These are phyloP conservation scores for Kodamaea sp. DNA, from an alignment of 1,139 yeast genomes.

Conservation along the genomic window DNA sequence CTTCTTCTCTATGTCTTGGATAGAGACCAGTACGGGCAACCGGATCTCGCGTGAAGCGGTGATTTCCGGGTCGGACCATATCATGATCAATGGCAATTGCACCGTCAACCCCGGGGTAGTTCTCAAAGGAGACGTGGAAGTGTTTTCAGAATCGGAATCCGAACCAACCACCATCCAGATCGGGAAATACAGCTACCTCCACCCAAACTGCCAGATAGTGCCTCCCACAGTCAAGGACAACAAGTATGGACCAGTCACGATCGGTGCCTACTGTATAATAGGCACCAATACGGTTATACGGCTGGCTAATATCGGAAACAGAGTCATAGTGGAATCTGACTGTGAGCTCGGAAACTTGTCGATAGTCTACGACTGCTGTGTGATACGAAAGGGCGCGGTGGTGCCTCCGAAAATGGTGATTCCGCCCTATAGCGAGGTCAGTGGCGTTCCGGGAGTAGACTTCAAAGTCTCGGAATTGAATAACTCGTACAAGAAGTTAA, in stretches of 20 bases:
- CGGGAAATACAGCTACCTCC: constrained; percentile 53
- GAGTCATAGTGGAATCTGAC: constrained; percentile 52
- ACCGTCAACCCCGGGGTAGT: constrained; percentile 29
- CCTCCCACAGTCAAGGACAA: constrained; percentile 32
- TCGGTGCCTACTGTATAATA: constrained; percentile 62
- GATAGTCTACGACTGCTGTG: constrained; percentile 64
- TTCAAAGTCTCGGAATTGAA: constrained; percentile 35
- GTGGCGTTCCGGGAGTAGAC: constrained; percentile 36
- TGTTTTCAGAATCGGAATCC: constrained; percentile 13
- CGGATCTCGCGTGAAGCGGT: constrained; percentile 52
- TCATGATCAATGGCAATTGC: constrained; percentile 34
- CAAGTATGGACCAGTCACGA: constrained; percentile 33
- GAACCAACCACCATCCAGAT: constrained; percentile 41
- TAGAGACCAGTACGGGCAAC: constrained; percentile 56
- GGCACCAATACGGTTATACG: constrained; percentile 44
- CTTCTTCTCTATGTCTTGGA: constrained; percentile 30
- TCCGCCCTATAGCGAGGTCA: constrained; percentile 61
- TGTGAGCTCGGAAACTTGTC: constrained; percentile 44
- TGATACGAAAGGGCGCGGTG: constrained; percentile 47
- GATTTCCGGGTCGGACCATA: constrained; percentile 25
- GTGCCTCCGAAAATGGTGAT: constrained; percentile 59
- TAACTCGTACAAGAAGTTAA: constrained; percentile 41
- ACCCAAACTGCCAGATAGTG: constrained; percentile 23
- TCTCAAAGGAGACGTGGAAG: constrained; percentile 24
- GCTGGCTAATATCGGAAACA: constrained; percentile 55